A percentile compares a stretch with the other conserved stretches of the same genome.
These are phyloP conservation scores for Ascoidea asiatica DNA, from an alignment of 805 yeast genomes.

Conservation along the genomic window DNA sequence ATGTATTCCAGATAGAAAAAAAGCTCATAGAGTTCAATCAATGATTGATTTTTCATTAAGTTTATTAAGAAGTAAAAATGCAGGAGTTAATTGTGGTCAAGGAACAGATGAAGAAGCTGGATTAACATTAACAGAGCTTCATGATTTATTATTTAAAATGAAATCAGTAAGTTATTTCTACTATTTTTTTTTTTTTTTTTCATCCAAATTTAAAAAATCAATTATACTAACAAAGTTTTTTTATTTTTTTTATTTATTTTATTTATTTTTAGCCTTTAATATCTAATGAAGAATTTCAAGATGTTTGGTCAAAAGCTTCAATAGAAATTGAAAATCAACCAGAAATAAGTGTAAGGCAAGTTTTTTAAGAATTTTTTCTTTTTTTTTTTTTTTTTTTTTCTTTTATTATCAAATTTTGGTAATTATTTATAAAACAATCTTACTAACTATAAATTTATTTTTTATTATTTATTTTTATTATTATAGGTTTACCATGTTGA, in stretches of 20 bases:
- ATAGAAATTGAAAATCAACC: slow-evolving; percentile 50
- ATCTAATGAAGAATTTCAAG: slow-evolving; percentile 54
- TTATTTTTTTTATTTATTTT: slow-evolving; percentile 10
- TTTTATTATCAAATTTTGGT: too few species aligned
- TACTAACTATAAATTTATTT: slow-evolving; percentile 1
- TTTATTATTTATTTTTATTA: slow-evolving; percentile 1
- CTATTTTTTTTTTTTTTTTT: too few species aligned
- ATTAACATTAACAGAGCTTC: slow-evolving; percentile 32
- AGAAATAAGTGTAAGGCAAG: slow-evolving; percentile 71
- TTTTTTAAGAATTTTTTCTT: slow-evolving; percentile 18
- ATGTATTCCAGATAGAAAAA: slow-evolving; percentile 66
- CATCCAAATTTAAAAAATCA: too few species aligned
- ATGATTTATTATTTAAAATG: slow-evolving; percentile 31
- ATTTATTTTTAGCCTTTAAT: slow-evolving; percentile 18
- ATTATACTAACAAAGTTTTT: too few species aligned
- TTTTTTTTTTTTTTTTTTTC: slow-evolving; percentile 2
- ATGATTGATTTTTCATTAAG: slow-evolving; percentile 56
- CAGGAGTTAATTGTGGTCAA: slow-evolving; percentile 46
- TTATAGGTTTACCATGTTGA: not conserved
- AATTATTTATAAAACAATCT: not conserved
- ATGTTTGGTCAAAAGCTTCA: slow-evolving; percentile 57
- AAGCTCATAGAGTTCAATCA: slow-evolving; percentile 50
- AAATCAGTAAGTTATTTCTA: slow-evolving; percentile 17
- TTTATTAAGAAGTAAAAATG: slow-evolving; percentile 54
- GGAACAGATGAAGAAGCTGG: slow-evolving; percentile 38